phyloP scores from a whole-genome alignment of 2,329 filamentous ascomycete genomes.

The Aspergillus versicolor region DNA sequence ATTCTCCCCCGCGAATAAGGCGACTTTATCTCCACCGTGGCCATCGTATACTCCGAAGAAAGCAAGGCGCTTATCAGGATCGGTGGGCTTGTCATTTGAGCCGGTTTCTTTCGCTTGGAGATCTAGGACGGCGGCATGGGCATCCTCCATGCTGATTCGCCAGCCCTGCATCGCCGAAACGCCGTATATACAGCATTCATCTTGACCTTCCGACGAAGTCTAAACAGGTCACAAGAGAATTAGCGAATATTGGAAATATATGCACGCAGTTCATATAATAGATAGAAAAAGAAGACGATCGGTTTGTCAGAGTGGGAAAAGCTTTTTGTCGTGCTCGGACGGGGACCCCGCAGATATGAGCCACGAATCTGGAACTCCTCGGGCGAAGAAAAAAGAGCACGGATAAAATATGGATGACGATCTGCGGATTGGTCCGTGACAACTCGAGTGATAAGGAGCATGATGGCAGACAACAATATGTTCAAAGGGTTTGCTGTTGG shows the following conservation, averaged over 20 bases:
- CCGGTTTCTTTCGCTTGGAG: constrained; percentile 62
- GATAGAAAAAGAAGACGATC: constrained; percentile 5
- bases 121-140: constrained; percentile 86
- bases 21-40: constrained; percentile 95
- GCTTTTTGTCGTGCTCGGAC: constrained; percentile 1
- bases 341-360: constrained; percentile 10
- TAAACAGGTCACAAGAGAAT: constrained; percentile 39
- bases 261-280: not conserved
- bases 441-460: not conserved
- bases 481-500: not conserved
- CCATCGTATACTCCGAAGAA: constrained; percentile 99
- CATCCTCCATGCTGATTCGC: constrained; percentile 99
- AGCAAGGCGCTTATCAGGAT: constrained; percentile 72
- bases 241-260: constrained; percentile 10
- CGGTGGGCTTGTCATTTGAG: constrained; percentile 57
- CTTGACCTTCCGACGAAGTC: constrained; percentile 85
- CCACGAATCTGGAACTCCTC: constrained; percentile 9
- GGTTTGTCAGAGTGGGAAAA: not conserved
- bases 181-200: constrained; percentile 90
- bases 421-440: constrained; percentile 1
- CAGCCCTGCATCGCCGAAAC: constrained; percentile 99
- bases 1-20: constrained; percentile 85
- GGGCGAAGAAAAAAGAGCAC: constrained; percentile 6
- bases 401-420: constrained; percentile 9
- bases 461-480: not conserved